A percentile compares a stretch with the other conserved stretches of the same genome.
Conservation (phyloP, 2,329 filamentous ascomycete genomes). For the Botrytis paeoniae region DNA sequence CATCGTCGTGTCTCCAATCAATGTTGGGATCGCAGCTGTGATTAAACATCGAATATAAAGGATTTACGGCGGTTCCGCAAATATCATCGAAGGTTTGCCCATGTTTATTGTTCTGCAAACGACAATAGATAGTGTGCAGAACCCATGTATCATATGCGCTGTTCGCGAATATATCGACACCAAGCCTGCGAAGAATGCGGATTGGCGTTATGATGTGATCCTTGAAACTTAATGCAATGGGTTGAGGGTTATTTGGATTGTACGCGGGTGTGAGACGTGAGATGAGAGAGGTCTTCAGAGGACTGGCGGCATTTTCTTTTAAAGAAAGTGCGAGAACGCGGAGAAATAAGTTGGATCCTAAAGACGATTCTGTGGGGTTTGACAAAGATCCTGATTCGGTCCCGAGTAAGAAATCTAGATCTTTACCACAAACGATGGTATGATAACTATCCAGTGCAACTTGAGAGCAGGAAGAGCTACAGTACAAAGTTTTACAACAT, state of each 20-base stretch:
- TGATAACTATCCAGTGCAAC: conserved; percentile 35
- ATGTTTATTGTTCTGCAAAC: conserved; percentile 39
- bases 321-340: conserved; percentile 35
- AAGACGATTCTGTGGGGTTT: conserved; percentile 26
- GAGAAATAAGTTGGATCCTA: conserved; percentile 35
- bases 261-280: conserved; percentile 36
- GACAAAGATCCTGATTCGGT: conserved; percentile 24
- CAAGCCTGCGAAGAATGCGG: conserved; percentile 35
- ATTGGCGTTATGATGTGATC: conserved; percentile 35
- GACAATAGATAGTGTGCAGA: conserved; percentile 37
- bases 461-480: conserved; percentile 32
- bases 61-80: conserved; percentile 36
- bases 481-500: conserved; percentile 33
- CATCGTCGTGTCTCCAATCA: conserved; percentile 32
- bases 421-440: conserved; percentile 33
- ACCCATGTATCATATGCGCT: conserved; percentile 35
- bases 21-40: conserved; percentile 39
- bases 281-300: conserved; percentile 34
- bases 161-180: conserved; percentile 35
- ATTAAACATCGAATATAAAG: conserved; percentile 37
- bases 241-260: conserved; percentile 29
- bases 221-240: conserved; percentile 36
- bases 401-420: conserved; percentile 34
- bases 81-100: conserved; percentile 30
- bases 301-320: conserved; percentile 29